Base-by-base conservation (phyloP, 2,329 filamentous ascomycete genomes). In the Phaeosphaeriaceae sp. region DNA sequence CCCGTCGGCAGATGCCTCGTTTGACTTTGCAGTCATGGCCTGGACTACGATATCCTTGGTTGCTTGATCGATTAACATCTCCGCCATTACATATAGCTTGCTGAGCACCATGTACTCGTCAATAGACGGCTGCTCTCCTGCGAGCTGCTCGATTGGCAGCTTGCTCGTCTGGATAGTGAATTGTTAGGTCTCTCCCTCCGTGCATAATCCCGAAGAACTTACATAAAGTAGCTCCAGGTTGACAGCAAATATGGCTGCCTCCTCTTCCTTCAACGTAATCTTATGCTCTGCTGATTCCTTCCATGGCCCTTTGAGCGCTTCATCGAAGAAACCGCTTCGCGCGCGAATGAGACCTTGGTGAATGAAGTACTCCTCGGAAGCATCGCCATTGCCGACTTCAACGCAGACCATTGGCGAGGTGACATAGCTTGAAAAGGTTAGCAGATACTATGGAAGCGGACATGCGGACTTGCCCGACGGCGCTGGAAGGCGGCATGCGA, bases 281-380 rank as follows among this genome's bases (percentile, higher is more conserved):
- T 54, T 40, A 15, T 41, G 42, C 31, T 33, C 22, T 46, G 48
- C 4, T 50, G 40, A 2, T 22, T n/a, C 36, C 57, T 54, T 22
- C 41, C 36, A 53, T 0, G 49, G 54, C 36, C 22, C 45, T 9
- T 57, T 55, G 49, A 63, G 44, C 1, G 55, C 63, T 2, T 50
- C 48, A 10, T 50, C 41, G 51, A 66, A 62, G 53, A 66, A 66
- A 7, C 51, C 52, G 19, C 58, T 57, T 4, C 48, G 46, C 1
- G 52, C 1, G 42, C 51, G 49, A 17, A 67, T 45, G 3, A 63
- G 41, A 1, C 4, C 19, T 49, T 65, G 47, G n/a, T 67, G 60
- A 20, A 63, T 50, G 19, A 41, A 15, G 45, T 62, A 65, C 21
- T 31, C 36, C 46, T 50, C 11, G 1, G 5, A 2, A 11, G 20